phyloP scores from a whole-genome alignment of 768 basidiomycete species.

The Termitomyces eurrhizus region DNA sequence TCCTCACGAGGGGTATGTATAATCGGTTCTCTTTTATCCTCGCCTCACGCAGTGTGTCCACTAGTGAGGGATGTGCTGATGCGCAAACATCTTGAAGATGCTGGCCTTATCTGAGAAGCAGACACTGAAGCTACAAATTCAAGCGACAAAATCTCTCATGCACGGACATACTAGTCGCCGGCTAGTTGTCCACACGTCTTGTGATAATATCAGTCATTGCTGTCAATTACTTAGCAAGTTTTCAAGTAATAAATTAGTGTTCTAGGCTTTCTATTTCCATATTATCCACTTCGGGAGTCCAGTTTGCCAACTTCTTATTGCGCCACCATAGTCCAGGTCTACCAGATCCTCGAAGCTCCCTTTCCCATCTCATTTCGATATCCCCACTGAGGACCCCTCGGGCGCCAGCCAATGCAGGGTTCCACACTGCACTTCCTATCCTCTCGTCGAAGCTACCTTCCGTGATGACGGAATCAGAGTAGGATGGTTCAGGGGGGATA shows the following conservation, averaged over 20 bases:
- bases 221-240: slow-evolving; percentile 5
- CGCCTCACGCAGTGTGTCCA: slow-evolving; percentile 3
- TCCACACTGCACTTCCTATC: slow-evolving; percentile 60
- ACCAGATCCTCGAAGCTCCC: slow-evolving; percentile 28
- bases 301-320: slow-evolving; percentile 31
- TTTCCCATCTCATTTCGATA: slow-evolving; percentile 69
- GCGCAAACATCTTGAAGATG: slow-evolving; percentile 37
- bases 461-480: not conserved
- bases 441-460: slow-evolving; percentile 12
- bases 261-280: slow-evolving; percentile 1
- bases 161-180: not conserved
- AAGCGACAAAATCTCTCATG: not conserved
- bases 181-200: not conserved
- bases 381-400: slow-evolving; percentile 55
- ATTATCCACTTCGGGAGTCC: slow-evolving; percentile 26
- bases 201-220: not conserved
- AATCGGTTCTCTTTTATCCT: not conserved
- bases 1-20: slow-evolving; percentile 42
- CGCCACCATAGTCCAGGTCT: slow-evolving; percentile 44
- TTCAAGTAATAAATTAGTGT: slow-evolving; percentile 7
- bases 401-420: slow-evolving; percentile 56
- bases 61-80: slow-evolving; percentile 46
- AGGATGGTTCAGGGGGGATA: slow-evolving; percentile 46
- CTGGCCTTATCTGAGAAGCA: slow-evolving; percentile 27
- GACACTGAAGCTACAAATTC: not conserved